A percentile compares a stretch with the other conserved stretches of the same genome.
Evolutionary conservation across 176 grass and related monocot genomes (phyloP).

Genomic region (Oryza glaberrima): DNA sequence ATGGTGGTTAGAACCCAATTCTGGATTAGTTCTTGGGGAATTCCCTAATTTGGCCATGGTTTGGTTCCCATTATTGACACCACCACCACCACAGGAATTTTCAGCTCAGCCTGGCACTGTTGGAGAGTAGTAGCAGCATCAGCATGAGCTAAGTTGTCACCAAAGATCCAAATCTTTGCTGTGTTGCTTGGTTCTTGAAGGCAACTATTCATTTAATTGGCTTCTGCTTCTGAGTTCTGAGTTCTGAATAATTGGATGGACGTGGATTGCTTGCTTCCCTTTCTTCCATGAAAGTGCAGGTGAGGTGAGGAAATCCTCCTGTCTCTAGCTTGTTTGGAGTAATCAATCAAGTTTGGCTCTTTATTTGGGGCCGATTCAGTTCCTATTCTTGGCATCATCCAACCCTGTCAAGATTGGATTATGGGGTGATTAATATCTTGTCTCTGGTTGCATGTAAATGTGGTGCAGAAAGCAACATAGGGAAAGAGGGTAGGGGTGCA

Average conservation of each 20-base stretch:
- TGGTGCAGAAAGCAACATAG: slow-evolving; percentile 57
- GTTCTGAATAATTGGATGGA: no score
- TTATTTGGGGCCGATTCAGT: slow-evolving; percentile 39
- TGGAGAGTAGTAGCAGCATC: neutral
- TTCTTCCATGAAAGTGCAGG: slow-evolving; percentile 17
- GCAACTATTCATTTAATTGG: neutral
- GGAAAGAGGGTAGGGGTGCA: neutral
- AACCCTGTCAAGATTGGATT: slow-evolving; percentile 40
- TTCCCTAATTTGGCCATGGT: neutral
- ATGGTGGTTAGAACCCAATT: neutral
- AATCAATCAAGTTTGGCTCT: slow-evolving; percentile 29
- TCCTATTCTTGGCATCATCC: slow-evolving; percentile 50
- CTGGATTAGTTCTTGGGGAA: neutral
- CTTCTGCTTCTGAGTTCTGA: no score
- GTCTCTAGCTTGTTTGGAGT: slow-evolving; percentile 8
- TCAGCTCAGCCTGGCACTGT: neutral
- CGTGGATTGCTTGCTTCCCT: neutral
- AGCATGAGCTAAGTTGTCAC: neutral
- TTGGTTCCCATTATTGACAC: slow-evolving; percentile 6
- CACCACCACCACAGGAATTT: slow-evolving; percentile 11
- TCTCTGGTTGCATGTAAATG: slow-evolving; percentile 43
- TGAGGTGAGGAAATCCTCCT: neutral
- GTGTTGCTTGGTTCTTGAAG: neutral
- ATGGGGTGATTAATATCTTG: slow-evolving; percentile 56
- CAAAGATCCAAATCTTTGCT: slow-evolving; percentile 37